These are phyloP conservation scores for Scleroderma bovista DNA, from an alignment of 768 basidiomycete genomes.

Conservation along the genomic window DNA sequence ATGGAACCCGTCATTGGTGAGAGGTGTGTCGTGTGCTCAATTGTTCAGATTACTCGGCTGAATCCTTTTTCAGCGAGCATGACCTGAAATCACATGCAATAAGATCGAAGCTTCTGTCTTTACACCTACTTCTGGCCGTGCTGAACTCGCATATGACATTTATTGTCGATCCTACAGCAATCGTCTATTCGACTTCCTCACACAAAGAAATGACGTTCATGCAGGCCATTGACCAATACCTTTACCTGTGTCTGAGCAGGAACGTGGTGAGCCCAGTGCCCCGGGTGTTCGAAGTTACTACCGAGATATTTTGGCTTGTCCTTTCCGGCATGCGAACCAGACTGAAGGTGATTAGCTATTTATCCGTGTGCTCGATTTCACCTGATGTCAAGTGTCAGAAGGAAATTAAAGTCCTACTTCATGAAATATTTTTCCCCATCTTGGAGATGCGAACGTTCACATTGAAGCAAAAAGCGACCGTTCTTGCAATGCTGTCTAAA, in stretches of 20 bases:
- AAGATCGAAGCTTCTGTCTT: constrained; percentile 91
- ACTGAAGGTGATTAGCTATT: constrained; percentile 62
- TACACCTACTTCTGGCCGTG: constrained; percentile 90
- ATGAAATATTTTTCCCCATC: constrained; percentile 98
- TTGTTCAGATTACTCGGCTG: constrained; percentile 7
- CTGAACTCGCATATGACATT: constrained; percentile 87
- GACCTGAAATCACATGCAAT: constrained; percentile 95
- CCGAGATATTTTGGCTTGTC: constrained; percentile 98
- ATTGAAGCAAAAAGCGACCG: constrained; percentile 88
- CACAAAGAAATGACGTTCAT: constrained; percentile 85
- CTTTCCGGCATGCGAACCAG: constrained; percentile 91
- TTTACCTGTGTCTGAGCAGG: constrained; percentile 86
- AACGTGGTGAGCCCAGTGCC: constrained; percentile 94
- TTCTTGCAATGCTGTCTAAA: constrained; percentile 81
- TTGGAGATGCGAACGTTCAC: constrained; percentile 97
- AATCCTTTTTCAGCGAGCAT: constrained; percentile 64
- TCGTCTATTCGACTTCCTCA: constrained; percentile 87
- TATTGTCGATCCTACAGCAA: constrained; percentile 82
- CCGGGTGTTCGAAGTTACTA: constrained; percentile 96
- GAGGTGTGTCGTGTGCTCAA: constrained; percentile 49
- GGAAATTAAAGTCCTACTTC: constrained; percentile 97
- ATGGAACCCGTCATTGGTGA: constrained; percentile 96
- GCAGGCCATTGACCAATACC: constrained; percentile 93
- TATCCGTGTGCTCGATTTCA: constrained; percentile 5
- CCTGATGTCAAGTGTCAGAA: constrained; percentile 49